Percentiles rank a stretch among this genome's conserved stretches.
Conservation (phyloP, 2,329 filamentous ascomycete species). For the Mycosphaerella arachidis region DNA sequence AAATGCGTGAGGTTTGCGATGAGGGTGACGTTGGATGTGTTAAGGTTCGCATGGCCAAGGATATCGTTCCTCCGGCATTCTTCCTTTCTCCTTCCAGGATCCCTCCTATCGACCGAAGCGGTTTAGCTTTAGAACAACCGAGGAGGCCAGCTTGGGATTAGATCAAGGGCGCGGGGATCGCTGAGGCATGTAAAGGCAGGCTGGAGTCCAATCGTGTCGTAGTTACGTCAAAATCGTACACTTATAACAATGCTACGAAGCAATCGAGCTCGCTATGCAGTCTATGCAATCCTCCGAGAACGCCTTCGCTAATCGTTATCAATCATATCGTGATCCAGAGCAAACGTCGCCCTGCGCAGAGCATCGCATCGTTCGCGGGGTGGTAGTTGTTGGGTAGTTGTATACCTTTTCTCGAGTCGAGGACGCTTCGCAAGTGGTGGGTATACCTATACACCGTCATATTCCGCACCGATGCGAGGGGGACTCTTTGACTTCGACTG, state of each 20-base stretch:
- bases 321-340: neutral
- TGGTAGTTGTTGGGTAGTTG: neutral
- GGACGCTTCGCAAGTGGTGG: neutral
- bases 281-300: neutral
- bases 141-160: too few relatives aligned
- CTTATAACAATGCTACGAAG: neutral
- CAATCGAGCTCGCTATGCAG: neutral
- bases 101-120: neutral
- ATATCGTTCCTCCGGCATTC: neutral
- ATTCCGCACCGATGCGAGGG: slow-evolving; percentile 27
- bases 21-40: neutral
- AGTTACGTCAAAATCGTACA: neutral
- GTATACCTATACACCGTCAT: slow-evolving; percentile 10
- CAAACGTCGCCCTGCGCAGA: neutral
- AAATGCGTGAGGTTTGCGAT: too few relatives aligned
- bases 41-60: neutral
- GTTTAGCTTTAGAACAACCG: neutral
- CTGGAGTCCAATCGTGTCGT: neutral
- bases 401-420: neutral
- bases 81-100: neutral
- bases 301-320: slow-evolving; percentile 7
- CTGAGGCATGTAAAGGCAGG: neutral
- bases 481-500: slow-evolving; percentile 20
- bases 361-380: neutral
- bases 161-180: too few relatives aligned